A percentile compares a stretch with the other conserved stretches of the same genome.
phyloP scores from a whole-genome alignment of 176 grass and related monocot genomes.

The Oryza rufipogon region DNA sequence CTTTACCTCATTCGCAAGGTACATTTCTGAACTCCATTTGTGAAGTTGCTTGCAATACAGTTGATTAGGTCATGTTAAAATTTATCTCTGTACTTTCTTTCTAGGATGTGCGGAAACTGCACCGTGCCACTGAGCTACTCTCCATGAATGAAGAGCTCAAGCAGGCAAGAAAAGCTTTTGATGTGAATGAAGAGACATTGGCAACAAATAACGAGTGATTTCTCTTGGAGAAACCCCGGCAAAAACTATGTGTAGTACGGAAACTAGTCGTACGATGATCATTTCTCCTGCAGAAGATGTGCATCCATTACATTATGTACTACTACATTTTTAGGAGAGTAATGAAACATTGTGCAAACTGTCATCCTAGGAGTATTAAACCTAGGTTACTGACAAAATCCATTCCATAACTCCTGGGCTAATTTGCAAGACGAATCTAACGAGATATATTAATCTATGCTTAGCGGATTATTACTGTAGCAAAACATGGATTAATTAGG shows the following conservation, averaged over 20 bases:
- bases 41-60: constrained; percentile 5
- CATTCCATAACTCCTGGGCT: too few relatives aligned
- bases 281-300: background rate
- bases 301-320: background rate
- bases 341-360: background rate
- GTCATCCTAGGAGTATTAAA: background rate
- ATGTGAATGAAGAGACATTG: constrained; percentile 88
- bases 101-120: constrained; percentile 78
- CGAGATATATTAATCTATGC: too few relatives aligned
- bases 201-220: constrained; percentile 51
- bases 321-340: background rate
- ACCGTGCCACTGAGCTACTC: constrained; percentile 78
- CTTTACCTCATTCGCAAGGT: constrained; percentile 96
- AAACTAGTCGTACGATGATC: background rate
- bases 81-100: background rate
- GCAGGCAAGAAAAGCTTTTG: constrained; percentile 96
- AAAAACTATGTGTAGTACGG: constrained; percentile 8
- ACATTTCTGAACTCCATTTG: constrained; percentile 14
- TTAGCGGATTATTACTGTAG: too few relatives aligned
- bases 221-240: background rate
- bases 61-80: background rate
- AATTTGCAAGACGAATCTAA: too few relatives aligned
- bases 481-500: too few relatives aligned
- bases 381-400: too few relatives aligned
- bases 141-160: constrained; percentile 99